Conservation (phyloP, 176 grass and related monocot species). For the Musa troglodytarum region DNA sequence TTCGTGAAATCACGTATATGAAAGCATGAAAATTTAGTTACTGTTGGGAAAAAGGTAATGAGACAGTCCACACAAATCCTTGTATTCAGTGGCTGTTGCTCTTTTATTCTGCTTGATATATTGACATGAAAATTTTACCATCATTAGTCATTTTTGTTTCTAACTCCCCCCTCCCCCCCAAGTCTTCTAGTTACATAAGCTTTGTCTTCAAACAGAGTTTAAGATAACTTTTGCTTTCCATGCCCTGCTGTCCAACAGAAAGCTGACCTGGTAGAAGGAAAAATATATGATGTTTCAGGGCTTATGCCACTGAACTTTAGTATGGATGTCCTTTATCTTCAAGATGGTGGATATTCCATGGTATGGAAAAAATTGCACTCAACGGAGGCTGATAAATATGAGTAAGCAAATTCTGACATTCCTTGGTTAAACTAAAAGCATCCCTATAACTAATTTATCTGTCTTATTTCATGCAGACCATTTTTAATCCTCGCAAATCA, state of each 20-base stretch:
- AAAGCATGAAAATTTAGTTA: background rate
- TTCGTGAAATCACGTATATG: background rate
- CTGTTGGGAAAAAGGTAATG: background rate
- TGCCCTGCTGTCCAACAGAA: conserved; percentile 43
- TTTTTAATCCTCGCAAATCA: conserved; percentile 66
- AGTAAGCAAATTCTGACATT: conserved; percentile 42
- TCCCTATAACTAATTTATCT: conserved; percentile 1
- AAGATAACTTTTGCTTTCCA: background rate
- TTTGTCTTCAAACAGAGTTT: background rate
- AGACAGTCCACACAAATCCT: background rate
- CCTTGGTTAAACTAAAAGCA: conserved; percentile 1
- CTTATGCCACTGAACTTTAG: conserved; percentile 42
- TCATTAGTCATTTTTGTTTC: no score
- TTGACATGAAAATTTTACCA: no score
- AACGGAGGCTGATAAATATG: conserved; percentile 47
- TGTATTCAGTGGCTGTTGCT: background rate
- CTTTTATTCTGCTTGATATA: background rate
- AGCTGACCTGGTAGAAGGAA: conserved; percentile 73
- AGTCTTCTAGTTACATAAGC: background rate
- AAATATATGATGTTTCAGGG: conserved; percentile 67
- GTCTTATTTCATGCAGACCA: conserved; percentile 35
- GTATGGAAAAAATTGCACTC: conserved; percentile 53
- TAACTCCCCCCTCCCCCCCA: no score
- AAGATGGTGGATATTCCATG: conserved; percentile 68
- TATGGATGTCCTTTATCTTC: conserved; percentile 49